Percentiles rank a stretch among this genome's conserved stretches.
Conservation (phyloP, 139 green algal species). For the Desmodesmus armatus region DNA sequence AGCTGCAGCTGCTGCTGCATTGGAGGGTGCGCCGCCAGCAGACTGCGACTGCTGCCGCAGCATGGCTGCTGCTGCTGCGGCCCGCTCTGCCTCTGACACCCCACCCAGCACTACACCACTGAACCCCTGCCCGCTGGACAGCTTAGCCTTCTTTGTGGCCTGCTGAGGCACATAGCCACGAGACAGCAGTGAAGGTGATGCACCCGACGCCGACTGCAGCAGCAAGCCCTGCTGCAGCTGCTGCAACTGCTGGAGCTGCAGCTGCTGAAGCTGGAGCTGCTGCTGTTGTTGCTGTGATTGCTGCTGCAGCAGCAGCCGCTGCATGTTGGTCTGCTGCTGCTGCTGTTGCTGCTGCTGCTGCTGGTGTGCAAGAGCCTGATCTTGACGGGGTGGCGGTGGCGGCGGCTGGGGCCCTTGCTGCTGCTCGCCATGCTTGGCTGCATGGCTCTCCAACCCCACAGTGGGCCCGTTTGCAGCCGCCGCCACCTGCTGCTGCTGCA, state of each 20-base stretch:
- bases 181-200: neutral
- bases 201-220: neutral
- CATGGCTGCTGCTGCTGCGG: neutral
- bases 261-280: neutral
- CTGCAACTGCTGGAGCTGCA: conserved; percentile 11
- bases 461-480: neutral
- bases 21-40: too few relatives aligned
- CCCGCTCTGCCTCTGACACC: neutral
- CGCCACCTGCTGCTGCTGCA: neutral
- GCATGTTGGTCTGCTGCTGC: conserved; percentile 20
- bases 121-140: too few relatives aligned
- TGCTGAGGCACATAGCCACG: too few relatives aligned
- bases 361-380: neutral
- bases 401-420: neutral
- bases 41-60: neutral
- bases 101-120: neutral
- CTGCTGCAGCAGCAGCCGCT: neutral
- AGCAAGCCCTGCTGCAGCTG: neutral
- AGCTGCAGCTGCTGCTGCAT: neutral
- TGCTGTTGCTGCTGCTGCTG: conserved; percentile 28
- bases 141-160: too few relatives aligned
- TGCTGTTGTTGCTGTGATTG: neutral
- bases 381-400: neutral
- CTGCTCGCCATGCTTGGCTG: neutral
- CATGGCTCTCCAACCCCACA: too few relatives aligned